phyloP scores from a whole-genome alignment of 371 early-diverging fungal genomes.

The Mortierella sp. region DNA sequence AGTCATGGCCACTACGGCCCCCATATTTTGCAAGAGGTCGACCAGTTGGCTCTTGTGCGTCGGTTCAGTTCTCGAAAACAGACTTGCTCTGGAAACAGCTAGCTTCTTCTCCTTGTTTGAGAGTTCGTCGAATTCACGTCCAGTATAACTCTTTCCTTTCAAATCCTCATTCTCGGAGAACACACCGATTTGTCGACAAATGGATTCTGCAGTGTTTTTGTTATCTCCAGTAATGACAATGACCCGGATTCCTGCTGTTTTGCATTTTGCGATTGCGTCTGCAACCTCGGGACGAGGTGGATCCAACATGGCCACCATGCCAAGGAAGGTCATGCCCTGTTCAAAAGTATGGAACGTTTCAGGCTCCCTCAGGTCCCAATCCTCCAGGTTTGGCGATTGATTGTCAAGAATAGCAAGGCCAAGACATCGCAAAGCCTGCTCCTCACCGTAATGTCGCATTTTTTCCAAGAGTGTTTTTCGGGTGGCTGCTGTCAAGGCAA shows the following conservation, averaged over 20 bases:
- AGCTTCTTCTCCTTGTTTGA: slow-evolving; percentile 84
- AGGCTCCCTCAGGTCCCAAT: slow-evolving; percentile 54
- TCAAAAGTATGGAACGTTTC: slow-evolving; percentile 74
- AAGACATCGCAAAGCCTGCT: slow-evolving; percentile 72
- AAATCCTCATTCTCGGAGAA: slow-evolving; percentile 61
- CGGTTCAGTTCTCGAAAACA: slow-evolving; percentile 75
- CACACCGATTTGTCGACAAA: slow-evolving; percentile 92
- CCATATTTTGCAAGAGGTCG: slow-evolving; percentile 85
- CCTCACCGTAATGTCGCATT: slow-evolving; percentile 80
- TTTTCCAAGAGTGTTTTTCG: slow-evolving; percentile 52
- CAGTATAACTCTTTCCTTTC: slow-evolving; percentile 61
- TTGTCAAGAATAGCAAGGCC: slow-evolving; percentile 68
- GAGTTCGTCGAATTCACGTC: slow-evolving; percentile 84
- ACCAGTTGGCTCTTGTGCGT: slow-evolving; percentile 98
- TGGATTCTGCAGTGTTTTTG: slow-evolving; percentile 91
- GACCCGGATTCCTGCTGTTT: slow-evolving; percentile 92
- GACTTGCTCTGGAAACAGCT: slow-evolving; percentile 66
- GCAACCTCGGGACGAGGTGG: slow-evolving; percentile 86
- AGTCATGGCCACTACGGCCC: slow-evolving; percentile 77
- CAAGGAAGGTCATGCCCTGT: slow-evolving; percentile 82
- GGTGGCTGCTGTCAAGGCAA: slow-evolving; percentile 71
- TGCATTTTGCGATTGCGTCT: slow-evolving; percentile 85
- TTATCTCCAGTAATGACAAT: slow-evolving; percentile 98
- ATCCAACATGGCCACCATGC: slow-evolving; percentile 94
- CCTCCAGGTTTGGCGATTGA: slow-evolving; percentile 19